phyloP scores from a whole-genome alignment of 495 filamentous ascomycete species.

The Tuber umbilicatum region DNA sequence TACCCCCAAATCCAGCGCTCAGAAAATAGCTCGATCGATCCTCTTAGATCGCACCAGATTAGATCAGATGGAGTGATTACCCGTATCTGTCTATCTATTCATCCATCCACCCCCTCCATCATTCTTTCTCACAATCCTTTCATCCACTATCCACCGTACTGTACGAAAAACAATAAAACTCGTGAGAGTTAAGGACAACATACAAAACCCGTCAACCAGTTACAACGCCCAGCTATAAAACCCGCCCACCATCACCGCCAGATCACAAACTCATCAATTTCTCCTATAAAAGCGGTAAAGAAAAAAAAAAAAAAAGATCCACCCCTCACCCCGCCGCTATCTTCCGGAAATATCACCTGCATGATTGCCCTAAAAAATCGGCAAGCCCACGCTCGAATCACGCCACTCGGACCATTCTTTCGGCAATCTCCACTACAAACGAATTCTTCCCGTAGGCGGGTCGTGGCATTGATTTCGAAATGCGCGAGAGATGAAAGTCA shows the following conservation, averaged over 20 bases:
- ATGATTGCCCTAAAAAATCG: neutral
- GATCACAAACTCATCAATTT: neutral
- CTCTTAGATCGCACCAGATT: neutral
- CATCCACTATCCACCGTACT: neutral
- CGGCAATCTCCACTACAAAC: slow-evolving; percentile 2
- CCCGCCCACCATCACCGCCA: neutral
- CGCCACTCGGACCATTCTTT: neutral
- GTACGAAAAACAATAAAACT: neutral
- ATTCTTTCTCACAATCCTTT: neutral
- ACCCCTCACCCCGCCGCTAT: neutral
- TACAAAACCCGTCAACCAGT: neutral
- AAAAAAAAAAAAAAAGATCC: neutral
- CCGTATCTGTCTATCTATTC: neutral
- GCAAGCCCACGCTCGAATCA: neutral
- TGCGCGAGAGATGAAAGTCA: neutral
- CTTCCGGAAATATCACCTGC: neutral
- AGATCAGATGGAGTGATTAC: neutral
- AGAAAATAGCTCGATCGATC: neutral
- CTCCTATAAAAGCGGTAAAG: neutral
- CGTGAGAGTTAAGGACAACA: neutral
- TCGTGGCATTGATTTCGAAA: neutral
- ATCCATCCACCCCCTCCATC: neutral
- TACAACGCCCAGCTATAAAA: neutral
- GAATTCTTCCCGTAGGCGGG: neutral
- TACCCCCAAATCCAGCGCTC: neutral